Evolutionary conservation across 2,329 filamentous ascomycete species (phyloP).

Genomic region (Trichoderma asperellum): DNA sequence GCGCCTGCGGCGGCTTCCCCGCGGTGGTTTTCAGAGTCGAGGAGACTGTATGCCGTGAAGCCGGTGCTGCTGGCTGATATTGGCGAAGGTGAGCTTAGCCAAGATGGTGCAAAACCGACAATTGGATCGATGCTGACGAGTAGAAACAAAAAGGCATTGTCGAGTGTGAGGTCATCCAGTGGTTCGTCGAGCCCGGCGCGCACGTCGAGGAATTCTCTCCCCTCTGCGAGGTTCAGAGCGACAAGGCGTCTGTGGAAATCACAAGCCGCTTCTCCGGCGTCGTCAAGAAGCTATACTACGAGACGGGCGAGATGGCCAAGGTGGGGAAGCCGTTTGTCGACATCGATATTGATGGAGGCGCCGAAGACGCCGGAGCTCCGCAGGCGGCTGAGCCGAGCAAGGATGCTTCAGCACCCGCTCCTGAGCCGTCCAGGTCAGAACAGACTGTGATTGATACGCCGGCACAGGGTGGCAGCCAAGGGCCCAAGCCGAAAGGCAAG

Average conservation of each 20-base stretch:
- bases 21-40: slow-evolving; percentile 57
- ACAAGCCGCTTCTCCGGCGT: slow-evolving; percentile 94
- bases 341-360: slow-evolving; percentile 85
- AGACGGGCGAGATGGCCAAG: slow-evolving; percentile 93
- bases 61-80: slow-evolving; percentile 84
- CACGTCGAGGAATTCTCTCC: slow-evolving; percentile 97
- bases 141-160: slow-evolving; percentile 76
- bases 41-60: slow-evolving; percentile 64
- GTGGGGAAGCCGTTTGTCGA: slow-evolving; percentile 94
- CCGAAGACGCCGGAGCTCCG: slow-evolving; percentile 46
- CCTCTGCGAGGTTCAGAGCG: slow-evolving; percentile 96
- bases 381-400: slow-evolving; percentile 41
- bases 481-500: slow-evolving; percentile 56
- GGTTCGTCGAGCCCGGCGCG: slow-evolving; percentile 96
- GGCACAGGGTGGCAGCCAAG: neutral
- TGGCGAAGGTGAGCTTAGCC: slow-evolving; percentile 67
- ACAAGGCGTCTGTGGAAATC: slow-evolving; percentile 90
- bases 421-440: slow-evolving; percentile 29
- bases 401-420: slow-evolving; percentile 34
- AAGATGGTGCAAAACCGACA: neutral
- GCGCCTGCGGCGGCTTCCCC: slow-evolving; percentile 40
- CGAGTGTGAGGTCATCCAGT: slow-evolving; percentile 98
- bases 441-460: neutral
- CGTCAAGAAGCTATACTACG: slow-evolving; percentile 95
- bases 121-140: slow-evolving; percentile 14